phyloP scores from a whole-genome alignment of 192 early-diverging fungal genomes.

The Coemansia sp. region DNA sequence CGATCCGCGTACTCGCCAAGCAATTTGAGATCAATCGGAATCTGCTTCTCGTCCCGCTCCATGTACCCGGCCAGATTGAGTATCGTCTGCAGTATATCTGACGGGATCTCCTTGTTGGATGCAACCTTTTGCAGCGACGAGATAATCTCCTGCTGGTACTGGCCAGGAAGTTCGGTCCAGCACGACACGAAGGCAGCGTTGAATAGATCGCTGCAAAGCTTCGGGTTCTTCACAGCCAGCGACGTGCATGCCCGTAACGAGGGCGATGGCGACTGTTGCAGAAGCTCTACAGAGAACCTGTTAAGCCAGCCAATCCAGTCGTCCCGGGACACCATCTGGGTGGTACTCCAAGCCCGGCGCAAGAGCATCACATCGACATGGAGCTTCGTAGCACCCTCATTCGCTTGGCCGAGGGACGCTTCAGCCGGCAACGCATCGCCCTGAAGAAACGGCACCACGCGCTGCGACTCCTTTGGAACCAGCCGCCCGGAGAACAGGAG shows the following conservation, averaged over 20 bases:
- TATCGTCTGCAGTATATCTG: conserved; percentile 87
- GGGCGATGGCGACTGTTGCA: conserved; percentile 96
- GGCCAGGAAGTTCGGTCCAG: conserved; percentile 89
- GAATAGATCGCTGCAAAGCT: conserved; percentile 86
- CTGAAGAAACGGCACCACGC: conserved; percentile 1
- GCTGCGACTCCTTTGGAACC: conserved; percentile 25
- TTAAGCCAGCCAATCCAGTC: conserved; percentile 97
- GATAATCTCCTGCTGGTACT: conserved; percentile 90
- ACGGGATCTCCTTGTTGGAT: conserved; percentile 78
- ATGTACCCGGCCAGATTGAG: conserved; percentile 97
- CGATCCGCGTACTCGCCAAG: conserved; percentile 87
- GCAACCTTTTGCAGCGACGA: conserved; percentile 82
- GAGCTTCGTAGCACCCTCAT: conserved; percentile 10
- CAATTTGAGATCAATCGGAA: conserved; percentile 90
- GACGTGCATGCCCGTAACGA: conserved; percentile 87
- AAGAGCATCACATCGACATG: conserved; percentile 59
- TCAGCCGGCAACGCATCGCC: conserved; percentile 3
- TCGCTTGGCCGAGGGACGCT: not conserved
- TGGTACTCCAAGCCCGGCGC: conserved; percentile 79
- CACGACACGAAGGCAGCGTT: conserved; percentile 97
- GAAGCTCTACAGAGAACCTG: conserved; percentile 82
- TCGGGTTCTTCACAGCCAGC: conserved; percentile 77
- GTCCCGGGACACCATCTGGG: conserved; percentile 58
- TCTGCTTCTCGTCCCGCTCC: conserved; percentile 95
- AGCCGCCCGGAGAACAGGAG: conserved; percentile 77